phyloP scores from a whole-genome alignment of 495 filamentous ascomycete genomes.

The Penicillium pancosmium region DNA sequence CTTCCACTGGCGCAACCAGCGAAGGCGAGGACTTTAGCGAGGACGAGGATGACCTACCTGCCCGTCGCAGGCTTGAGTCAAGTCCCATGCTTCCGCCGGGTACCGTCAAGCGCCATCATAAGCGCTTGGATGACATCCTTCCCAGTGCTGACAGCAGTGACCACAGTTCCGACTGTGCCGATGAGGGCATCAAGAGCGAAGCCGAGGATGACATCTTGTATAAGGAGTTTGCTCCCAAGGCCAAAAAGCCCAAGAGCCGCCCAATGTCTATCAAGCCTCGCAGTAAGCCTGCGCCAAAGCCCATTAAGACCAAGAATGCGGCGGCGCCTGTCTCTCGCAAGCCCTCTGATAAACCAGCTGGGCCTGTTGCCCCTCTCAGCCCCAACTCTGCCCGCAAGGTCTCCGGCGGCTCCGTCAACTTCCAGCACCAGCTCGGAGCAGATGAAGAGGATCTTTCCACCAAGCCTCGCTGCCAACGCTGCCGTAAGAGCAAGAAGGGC shows the following conservation, averaged over 20 bases:
- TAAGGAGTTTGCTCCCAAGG: constrained; percentile 44
- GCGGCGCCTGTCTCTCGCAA: constrained; percentile 49
- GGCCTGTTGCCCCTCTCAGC: constrained; percentile 46
- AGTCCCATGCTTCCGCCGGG: constrained; percentile 56
- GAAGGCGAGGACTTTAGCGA: constrained; percentile 79
- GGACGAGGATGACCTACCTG: constrained; percentile 64
- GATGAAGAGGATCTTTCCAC: constrained; percentile 90
- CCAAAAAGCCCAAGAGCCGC: constrained; percentile 50
- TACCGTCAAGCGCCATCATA: constrained; percentile 54
- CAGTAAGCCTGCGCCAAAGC: constrained; percentile 43
- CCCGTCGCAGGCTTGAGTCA: constrained; percentile 61
- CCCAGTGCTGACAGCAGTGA: constrained; percentile 71
- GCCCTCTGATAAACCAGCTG: constrained; percentile 53
- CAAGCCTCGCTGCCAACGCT: constrained; percentile 96
- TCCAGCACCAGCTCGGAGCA: constrained; percentile 70
- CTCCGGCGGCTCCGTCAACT: constrained; percentile 66
- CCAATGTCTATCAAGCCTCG: constrained; percentile 39
- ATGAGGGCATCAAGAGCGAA: constrained; percentile 58
- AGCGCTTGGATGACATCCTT: constrained; percentile 63
- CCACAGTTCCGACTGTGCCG: constrained; percentile 62
- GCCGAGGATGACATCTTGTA: constrained; percentile 49
- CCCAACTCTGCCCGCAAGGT: constrained; percentile 75
- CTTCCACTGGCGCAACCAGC: constrained; percentile 80
- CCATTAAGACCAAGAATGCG: constrained; percentile 43
- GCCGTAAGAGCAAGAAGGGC: constrained; percentile 98